A percentile compares a stretch with the other conserved stretches of the same genome.
phyloP scores from a whole-genome alignment of 441 rosid genomes.

The Gossypium gossypioides region DNA sequence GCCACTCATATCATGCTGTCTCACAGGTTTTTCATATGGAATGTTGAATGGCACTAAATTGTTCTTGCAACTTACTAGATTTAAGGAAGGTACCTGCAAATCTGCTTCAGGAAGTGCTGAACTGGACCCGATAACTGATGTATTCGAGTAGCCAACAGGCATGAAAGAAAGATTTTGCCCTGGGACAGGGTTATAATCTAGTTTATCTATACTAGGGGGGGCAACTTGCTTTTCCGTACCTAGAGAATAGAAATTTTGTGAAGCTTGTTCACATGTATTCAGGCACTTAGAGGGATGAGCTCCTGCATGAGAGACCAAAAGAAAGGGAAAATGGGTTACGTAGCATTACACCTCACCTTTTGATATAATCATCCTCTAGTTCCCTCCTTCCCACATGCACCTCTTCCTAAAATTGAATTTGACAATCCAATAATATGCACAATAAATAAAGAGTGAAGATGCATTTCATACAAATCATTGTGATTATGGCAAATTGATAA shows the following conservation, averaged over 20 bases:
- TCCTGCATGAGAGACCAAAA: constrained; percentile 22
- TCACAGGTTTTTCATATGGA: constrained; percentile 23
- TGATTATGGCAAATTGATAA: background rate
- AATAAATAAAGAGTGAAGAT: background rate
- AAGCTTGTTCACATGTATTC: constrained; percentile 23
- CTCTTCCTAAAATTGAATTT: background rate
- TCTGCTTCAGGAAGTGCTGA: constrained; percentile 25
- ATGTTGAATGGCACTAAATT: constrained; percentile 20
- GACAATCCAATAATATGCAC: background rate
- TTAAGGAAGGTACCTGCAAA: constrained; percentile 21
- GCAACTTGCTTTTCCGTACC: constrained; percentile 20
- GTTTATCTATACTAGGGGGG: constrained; percentile 16
- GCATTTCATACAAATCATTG: background rate
- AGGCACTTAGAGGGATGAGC: constrained; percentile 21
- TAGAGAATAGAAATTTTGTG: constrained; percentile 15
- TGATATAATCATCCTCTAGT: background rate
- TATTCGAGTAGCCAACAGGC: constrained; percentile 27
- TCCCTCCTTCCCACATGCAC: background rate
- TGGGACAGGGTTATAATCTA: constrained; percentile 20
- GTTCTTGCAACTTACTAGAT: constrained; percentile 22
- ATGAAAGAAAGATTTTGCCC: constrained; percentile 22
- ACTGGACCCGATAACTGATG: constrained; percentile 28
- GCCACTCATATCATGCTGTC: constrained; percentile 18
- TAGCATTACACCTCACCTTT: background rate
- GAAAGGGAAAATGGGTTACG: background rate